phyloP scores from a whole-genome alignment of 148 eudicot species.

The Cornus florida region DNA sequence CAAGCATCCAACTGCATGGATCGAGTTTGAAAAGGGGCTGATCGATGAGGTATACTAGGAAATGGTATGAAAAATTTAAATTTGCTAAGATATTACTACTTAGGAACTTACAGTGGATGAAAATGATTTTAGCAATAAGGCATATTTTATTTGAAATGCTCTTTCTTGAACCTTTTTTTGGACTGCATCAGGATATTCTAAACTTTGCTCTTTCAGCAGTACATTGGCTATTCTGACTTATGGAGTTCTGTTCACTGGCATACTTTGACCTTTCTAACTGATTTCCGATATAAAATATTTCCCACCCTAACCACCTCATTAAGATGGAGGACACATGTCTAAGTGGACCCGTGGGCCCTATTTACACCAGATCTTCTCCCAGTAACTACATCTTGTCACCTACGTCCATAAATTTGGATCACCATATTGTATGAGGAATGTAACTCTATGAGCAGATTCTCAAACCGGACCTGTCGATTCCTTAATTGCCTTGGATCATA shows the following conservation, averaged over 20 bases:
- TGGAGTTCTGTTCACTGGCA: neutral
- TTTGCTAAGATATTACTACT: neutral
- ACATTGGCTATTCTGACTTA: neutral
- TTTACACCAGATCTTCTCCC: neutral
- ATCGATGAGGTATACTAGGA: conserved; percentile 65
- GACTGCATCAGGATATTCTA: neutral
- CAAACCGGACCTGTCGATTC: neutral
- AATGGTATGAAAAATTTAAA: conserved; percentile 3
- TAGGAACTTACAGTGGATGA: neutral
- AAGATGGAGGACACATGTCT: neutral
- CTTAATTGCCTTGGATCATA: neutral
- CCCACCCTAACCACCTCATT: neutral
- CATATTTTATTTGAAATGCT: neutral
- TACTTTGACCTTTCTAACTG: neutral
- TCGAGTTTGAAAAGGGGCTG: conserved; percentile 83
- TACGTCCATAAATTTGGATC: neutral
- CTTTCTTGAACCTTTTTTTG: neutral
- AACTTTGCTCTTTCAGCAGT: neutral
- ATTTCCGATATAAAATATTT: neutral
- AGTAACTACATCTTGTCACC: neutral
- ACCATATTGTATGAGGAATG: neutral
- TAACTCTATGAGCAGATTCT: neutral
- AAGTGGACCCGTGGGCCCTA: neutral
- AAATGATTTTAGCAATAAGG: neutral
- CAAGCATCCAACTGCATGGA: conserved; percentile 96